Base-by-base conservation (phyloP, 106 monocot species). In the Dioscorea zingiberensis region DNA sequence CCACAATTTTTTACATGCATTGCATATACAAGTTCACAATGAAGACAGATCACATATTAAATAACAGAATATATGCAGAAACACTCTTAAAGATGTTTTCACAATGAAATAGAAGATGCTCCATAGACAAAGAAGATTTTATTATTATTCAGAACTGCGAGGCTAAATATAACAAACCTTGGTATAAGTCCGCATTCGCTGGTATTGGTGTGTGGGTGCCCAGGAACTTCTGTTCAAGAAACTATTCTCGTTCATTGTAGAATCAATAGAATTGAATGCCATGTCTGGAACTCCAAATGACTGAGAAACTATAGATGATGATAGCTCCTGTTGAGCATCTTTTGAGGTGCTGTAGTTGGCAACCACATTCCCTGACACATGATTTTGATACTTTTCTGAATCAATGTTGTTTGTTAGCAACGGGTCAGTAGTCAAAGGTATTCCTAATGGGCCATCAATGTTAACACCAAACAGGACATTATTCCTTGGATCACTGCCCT, bases 231-330 rank as follows among this genome's bases (percentile, higher is more conserved):
- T 79, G 62, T 90, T 90, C 73, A 95, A 70, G 55, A 91, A 73
- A 48, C 74, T 66, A 25, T 73, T 76, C n/a, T 90, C 94, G 64
- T 73, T 83, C 46, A 94, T 80, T 2, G 73, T 60, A 48, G 91
- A 83, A 62, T 88, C 85, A 29, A 88, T 85, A 27, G 94, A 87
- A 62, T 85, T 91, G 55, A 97, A 92, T 44, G 74, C 88, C 78
- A 85, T 67, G 57, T 97, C 91, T 27, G 85, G 74, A 71, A 92
- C 81, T 56, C 87, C 88, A 79, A 83, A 85, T 14, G 95, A 84
- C 62, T 86, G 95, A 58, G 95, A 88, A 74, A 84, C 79, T 62
- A 85, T 83, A 13, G 91, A 91, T 28, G 88, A 88, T 58, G 90
- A 83, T 58, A 81, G 12, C 32, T 95, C 94, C 73, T 85, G 87